A percentile compares a stretch with the other conserved stretches of the same genome.
phyloP scores from a whole-genome alignment of 192 early-diverging fungal genomes.

The Coemansia sp. region DNA sequence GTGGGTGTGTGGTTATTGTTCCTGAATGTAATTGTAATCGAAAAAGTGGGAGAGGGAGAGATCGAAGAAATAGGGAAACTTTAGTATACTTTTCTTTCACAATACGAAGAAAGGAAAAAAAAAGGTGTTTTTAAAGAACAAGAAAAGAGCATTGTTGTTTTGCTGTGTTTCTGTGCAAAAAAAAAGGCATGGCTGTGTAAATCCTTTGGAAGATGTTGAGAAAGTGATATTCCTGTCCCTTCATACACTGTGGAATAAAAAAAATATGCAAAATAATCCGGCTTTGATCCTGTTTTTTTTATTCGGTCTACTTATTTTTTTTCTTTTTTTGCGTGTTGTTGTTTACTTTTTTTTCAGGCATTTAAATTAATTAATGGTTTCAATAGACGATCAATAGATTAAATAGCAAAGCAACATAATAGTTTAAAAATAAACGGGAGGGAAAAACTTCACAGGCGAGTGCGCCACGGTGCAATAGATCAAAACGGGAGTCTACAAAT shows the following conservation, averaged over 20 bases:
- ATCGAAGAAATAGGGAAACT: no score
- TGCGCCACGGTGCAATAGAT: not conserved
- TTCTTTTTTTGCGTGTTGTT: no score
- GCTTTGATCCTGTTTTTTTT: not conserved
- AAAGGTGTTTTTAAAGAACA: not conserved
- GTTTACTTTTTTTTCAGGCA: no score
- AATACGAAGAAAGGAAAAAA: not conserved
- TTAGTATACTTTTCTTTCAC: no score
- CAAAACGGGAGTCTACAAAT: not conserved
- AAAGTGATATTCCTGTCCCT: not conserved
- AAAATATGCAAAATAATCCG: not conserved
- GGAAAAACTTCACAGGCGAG: not conserved
- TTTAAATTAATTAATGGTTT: not conserved
- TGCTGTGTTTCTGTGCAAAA: not conserved
- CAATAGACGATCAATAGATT: not conserved
- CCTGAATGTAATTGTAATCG: no score
- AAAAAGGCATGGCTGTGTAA: no score
- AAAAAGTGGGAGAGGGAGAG: no score
- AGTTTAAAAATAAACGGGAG: not conserved
- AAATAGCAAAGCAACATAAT: not conserved
- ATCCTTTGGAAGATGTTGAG: not conserved
- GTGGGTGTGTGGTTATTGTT: no score
- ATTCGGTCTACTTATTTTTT: no score
- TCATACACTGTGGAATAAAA: not conserved
- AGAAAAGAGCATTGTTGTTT: not conserved